Evolutionary conservation across 352 stramenopile genomes (phyloP), one percentile per base, ranked within the genome.

Genomic region (Elongisporangium anandrum): DNA sequence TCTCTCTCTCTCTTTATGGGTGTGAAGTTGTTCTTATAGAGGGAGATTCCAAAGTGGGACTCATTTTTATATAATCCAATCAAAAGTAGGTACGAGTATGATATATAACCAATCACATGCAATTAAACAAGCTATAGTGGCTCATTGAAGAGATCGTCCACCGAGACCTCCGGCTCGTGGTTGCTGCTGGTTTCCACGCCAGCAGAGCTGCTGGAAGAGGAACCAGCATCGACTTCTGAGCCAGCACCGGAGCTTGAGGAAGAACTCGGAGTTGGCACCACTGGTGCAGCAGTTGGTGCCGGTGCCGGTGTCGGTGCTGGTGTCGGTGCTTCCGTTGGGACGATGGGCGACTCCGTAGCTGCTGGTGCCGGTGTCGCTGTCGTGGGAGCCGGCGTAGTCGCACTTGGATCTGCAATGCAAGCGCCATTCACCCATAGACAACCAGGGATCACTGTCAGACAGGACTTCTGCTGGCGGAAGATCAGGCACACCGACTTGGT

Each of bases 361-460:
- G 29, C 29, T 41, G 29, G 29, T 15, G 29, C 9, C 29, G 29
- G 29, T 41, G 29, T 41, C 5, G 29, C 29, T 15, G 29, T 41
- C 6, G 29, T 41, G 1, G 29, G 29, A 41, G 29, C 29, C 13
- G 29, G 29, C 13, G 29, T 41, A 13, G 4, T 41, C 29, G 29
- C 29, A 41, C 13, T 41, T 8, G 29, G 29, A 15, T 41, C 29
- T 2, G 64, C 19, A 21, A 71, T 61, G 21, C 54, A 71, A 2
- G 8, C 17, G 2, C 60, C 57, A 26, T 64, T 52, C 26, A 61
- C 29, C 64, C 64, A 71, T 23, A 66, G 49, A 54, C 70, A 78
- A 19, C 20, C n/a, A 39, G 50, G 47, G 57, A 19, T 38, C 52
- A 20, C 20, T 62, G 29, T 41, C 4, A 41, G 29, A 41, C 29